Evolutionary conservation across 768 basidiomycete genomes (phyloP), one percentile per base, ranked within the genome.

Genomic region (Nidula microcarpa): DNA sequence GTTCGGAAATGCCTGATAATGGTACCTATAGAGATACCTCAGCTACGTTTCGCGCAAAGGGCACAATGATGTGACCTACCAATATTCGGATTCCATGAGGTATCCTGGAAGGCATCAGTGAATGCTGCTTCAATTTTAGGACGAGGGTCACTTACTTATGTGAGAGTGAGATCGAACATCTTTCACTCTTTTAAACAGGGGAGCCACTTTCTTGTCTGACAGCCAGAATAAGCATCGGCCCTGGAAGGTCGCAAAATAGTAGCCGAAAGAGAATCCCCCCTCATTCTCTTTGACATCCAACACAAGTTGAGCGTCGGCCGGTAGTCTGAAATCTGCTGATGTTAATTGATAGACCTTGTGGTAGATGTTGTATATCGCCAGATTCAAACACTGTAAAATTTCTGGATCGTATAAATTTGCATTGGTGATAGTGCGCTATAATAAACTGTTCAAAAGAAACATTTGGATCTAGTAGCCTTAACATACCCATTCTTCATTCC

Each of bases 1-100:
- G 32, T 57, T 50, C 23, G 56, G 56, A 45, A 57, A 57, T 14
- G n/a, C 10, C 5, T 57, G 53, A 18, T 54, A 57, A 43, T 57
- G 56, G 6, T 51, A 17, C 56, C 56, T 57, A 37, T 16, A 23
- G 14, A 17, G 41, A 23, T 36, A 35, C 11, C 9, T 11, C 36
- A 18, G 33, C 47, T 34, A 36, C 14, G 11, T 11, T 46, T 10
- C 18, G 11, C 11, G 13, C 11, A 34, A 49, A 35, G 16, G 17
- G 10, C 8, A n/a, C n/a, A n/a, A 9, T 33, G 18, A 55, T 41
- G 43, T 33, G 10, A 39, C 10, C 14, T 44, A 56, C 55, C 55
- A 56, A 23, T 53, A 46, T 39, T 57, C 56, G 10, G 56, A 47
- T 43, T 57, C 56, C 11, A 57, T 54, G 18, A 57, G 17, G 49